Percentiles rank a stretch among this genome's conserved stretches.
These are phyloP conservation scores for Wickerhamiella parazyma DNA, from an alignment of 805 yeast genomes.

Conservation along the genomic window DNA sequence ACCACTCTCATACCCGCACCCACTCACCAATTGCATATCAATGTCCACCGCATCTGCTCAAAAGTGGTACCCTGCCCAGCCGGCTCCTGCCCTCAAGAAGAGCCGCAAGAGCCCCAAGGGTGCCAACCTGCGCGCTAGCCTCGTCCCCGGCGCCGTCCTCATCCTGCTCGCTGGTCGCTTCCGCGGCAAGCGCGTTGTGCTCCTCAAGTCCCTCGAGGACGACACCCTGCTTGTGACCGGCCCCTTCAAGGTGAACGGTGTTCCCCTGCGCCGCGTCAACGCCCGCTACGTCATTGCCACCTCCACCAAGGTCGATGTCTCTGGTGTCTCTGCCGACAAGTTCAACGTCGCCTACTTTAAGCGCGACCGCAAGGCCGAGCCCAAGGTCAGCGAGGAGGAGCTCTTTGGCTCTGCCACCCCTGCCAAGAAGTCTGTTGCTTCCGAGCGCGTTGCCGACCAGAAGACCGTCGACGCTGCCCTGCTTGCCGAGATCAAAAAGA, in stretches of 20 bases:
- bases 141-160: constrained; percentile 96
- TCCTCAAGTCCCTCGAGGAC: constrained; percentile 94
- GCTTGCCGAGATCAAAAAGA: constrained; percentile 88
- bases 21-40: constrained; percentile 10
- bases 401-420: constrained; percentile 70
- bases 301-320: constrained; percentile 77
- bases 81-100: constrained; percentile 69
- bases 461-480: constrained; percentile 87
- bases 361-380: constrained; percentile 77
- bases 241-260: constrained; percentile 99
- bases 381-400: constrained; percentile 70
- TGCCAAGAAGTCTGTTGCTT: constrained; percentile 76
- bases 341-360: constrained; percentile 93
- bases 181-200: constrained; percentile 99
- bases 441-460: constrained; percentile 94
- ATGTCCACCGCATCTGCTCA: constrained; percentile 36
- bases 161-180: constrained; percentile 97
- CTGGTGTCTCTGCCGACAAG: constrained; percentile 73
- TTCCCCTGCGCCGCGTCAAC: constrained; percentile 98
- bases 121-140: constrained; percentile 87
- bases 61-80: constrained; percentile 80
- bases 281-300: constrained; percentile 98
- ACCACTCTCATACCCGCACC: constrained; percentile 3
- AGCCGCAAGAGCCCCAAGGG: constrained; percentile 87
- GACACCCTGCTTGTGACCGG: constrained; percentile 95